Percentiles rank a stretch among this genome's conserved stretches.
phyloP scores from a whole-genome alignment of 2,329 filamentous ascomycete genomes.

The Fusarium setosum region DNA sequence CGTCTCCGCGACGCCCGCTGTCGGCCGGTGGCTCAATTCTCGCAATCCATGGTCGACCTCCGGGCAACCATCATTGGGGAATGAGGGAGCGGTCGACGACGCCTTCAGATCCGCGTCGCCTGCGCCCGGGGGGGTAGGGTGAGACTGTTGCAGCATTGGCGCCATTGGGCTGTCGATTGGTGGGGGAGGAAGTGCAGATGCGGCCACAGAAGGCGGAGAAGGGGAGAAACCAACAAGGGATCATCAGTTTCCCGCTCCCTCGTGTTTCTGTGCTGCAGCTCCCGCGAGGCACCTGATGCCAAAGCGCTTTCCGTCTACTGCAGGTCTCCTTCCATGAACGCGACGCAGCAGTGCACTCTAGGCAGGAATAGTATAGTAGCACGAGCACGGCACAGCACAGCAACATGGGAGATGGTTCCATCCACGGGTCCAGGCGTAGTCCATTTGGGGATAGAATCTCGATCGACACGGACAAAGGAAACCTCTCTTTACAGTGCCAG shows the following conservation, averaged over 20 bases:
- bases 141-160: conserved; percentile 26
- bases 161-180: conserved; percentile 29
- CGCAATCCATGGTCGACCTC: conserved; percentile 7
- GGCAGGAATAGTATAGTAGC: no score
- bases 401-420: not conserved
- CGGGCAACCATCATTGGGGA: conserved; percentile 5
- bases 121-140: conserved; percentile 13
- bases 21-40: conserved; percentile 16
- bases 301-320: conserved; percentile 15
- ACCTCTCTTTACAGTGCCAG: not conserved
- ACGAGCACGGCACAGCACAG: not conserved
- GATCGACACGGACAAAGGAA: conserved; percentile 22
- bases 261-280: conserved; percentile 30
- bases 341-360: no score
- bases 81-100: not conserved
- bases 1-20: conserved; percentile 42
- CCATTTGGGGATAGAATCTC: conserved; percentile 23
- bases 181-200: conserved; percentile 18
- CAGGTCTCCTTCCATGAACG: not conserved
- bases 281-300: conserved; percentile 27
- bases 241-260: conserved; percentile 36
- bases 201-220: conserved; percentile 25
- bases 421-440: not conserved
- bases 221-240: conserved; percentile 30
- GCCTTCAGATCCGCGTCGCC: conserved; percentile 9